Base-by-base conservation (phyloP, 805 yeast species). In the Spathaspora arborariae region DNA sequence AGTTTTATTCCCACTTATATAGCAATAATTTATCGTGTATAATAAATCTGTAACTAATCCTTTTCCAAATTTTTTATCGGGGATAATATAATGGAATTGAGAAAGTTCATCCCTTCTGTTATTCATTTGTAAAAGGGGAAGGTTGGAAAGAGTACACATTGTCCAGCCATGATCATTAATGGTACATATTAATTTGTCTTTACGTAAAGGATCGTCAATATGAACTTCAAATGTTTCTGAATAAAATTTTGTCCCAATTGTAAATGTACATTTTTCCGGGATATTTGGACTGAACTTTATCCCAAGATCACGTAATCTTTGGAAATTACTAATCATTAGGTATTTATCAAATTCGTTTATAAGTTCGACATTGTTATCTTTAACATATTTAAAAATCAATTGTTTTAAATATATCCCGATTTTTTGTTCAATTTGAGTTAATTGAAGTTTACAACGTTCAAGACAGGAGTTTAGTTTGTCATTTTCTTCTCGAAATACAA, bases 81-180 rank as follows among this genome's bases (percentile, higher is more conserved):
- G 41, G 1, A 51, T 26, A 21, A 65, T 51, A 47, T 70, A 72
- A 40, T 65, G 62, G 47, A 59, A 68, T 10, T 46, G 49, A 11
- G 53, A 53, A 19, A 65, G 51, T 49, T 69, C 74, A 48, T 71
- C 75, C 15, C 59, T 55, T 16, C 62, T 56, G 30, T 66, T 65
- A 19, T 56, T 56, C 44, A 67, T 47, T 24, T 64, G 68, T 30
- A 72, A 47, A 18, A 72, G 49, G 2, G 77, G 77, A 6, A 72
- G 47, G 13, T 57, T 50, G 0, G 75, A 68, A 45, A 70, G 51
- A 27, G 59, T 57, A 48, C 77, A 72, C 36, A 63, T 56, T 1
- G 64, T 52, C 76, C 76, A 72, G 21, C 51, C 52, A 45, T 72
- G 77, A 10, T 59, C 54, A 1, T 68, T 53, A 5, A 57, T 55